These are phyloP conservation scores for Haematococcus lacustris DNA, from an alignment of 139 green algal genomes.

Conservation along the genomic window DNA sequence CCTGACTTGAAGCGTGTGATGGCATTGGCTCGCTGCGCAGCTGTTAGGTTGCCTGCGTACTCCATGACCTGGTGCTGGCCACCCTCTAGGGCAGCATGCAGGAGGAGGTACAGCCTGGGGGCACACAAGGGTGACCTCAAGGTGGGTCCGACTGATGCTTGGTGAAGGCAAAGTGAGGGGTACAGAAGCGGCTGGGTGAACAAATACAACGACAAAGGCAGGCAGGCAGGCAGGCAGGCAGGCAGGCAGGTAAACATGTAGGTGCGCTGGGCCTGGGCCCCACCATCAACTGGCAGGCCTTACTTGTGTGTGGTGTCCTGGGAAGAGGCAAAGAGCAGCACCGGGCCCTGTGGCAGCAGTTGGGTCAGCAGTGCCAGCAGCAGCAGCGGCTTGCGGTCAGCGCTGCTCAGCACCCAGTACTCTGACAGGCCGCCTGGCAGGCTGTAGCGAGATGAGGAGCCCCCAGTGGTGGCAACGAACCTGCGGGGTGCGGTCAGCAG, in stretches of 20 bases:
- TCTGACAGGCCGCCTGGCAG: conserved; percentile 68
- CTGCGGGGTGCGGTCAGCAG: too few relatives aligned
- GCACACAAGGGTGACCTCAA: neutral
- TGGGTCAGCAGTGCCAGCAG: conserved; percentile 62
- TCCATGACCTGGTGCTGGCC: conserved; percentile 38
- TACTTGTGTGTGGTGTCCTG: conserved; percentile 70
- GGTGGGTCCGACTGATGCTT: neutral
- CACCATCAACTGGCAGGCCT: neutral
- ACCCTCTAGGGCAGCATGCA: conserved; percentile 25
- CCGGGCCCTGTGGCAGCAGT: conserved; percentile 33
- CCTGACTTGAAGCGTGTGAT: conserved; percentile 46
- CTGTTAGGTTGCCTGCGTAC: conserved; percentile 32
- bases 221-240: neutral
- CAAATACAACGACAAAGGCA: neutral
- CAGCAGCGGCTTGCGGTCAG: conserved; percentile 59
- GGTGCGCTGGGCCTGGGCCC: neutral
- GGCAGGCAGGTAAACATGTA: conserved; percentile 6
- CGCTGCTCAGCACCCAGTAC: conserved; percentile 62
- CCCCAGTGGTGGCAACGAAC: conserved; percentile 28
- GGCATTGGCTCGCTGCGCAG: conserved; percentile 7
- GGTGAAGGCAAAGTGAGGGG: neutral
- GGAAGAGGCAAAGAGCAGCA: conserved; percentile 78
- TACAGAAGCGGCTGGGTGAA: neutral
- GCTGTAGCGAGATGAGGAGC: conserved; percentile 46
- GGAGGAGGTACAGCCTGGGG: conserved; percentile 55